Conservation (phyloP, 805 yeast genomes). For the Dipodascus albidus region DNA sequence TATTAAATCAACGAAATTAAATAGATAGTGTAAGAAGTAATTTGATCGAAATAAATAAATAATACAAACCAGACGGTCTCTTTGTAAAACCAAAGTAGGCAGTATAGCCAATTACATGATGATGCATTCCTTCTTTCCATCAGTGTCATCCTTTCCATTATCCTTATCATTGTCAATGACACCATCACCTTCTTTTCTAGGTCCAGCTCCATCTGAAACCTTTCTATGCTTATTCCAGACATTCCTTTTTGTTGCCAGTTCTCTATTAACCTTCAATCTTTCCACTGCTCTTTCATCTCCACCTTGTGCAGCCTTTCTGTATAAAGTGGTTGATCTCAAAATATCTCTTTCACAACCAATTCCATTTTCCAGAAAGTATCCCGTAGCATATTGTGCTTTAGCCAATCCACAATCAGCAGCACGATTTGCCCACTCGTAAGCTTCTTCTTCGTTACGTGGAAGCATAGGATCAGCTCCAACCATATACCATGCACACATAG, state of each 20-base stretch:
- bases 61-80: background rate
- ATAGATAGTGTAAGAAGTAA: background rate
- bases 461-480: slow-evolving; percentile 79
- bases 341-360: slow-evolving; percentile 63
- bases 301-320: slow-evolving; percentile 54
- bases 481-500: slow-evolving; percentile 93
- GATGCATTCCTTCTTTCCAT: background rate
- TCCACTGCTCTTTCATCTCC: slow-evolving; percentile 41
- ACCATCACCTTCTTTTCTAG: background rate
- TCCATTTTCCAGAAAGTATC: slow-evolving; percentile 77
- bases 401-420: slow-evolving; percentile 68
- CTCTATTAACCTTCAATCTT: slow-evolving; percentile 15
- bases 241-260: background rate
- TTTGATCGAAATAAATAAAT: background rate
- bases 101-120: background rate
- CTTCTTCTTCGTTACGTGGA: slow-evolving; percentile 68
- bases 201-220: background rate
- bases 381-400: slow-evolving; percentile 79
- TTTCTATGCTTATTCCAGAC: background rate
- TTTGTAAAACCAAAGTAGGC: background rate
- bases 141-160: background rate
- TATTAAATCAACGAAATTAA: too few species aligned
- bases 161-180: background rate
- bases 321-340: slow-evolving; percentile 62
- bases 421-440: slow-evolving; percentile 87